phyloP scores from a whole-genome alignment of 352 stramenopile species.

The Pythium guiyangense region DNA sequence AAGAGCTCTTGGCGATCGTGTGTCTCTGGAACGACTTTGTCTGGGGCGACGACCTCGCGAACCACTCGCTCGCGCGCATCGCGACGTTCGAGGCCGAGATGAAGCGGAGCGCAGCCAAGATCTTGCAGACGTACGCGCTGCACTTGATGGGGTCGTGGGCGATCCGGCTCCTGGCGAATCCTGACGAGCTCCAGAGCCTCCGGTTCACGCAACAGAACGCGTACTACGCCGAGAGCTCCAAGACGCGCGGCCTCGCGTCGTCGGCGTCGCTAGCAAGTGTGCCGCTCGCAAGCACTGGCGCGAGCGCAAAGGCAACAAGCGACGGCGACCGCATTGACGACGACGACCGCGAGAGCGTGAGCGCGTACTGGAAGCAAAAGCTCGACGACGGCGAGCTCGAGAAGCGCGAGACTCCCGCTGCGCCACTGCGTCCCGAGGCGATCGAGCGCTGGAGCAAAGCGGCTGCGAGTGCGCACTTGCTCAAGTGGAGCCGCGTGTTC shows the following conservation, averaged over 20 bases:
- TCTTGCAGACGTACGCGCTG: slow-evolving; percentile 48
- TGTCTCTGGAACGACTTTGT: slow-evolving; percentile 80
- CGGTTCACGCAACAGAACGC: slow-evolving; percentile 69
- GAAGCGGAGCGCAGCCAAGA: slow-evolving; percentile 54
- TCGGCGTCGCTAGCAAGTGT: not conserved
- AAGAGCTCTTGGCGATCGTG: slow-evolving; percentile 68
- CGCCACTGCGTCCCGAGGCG: slow-evolving; percentile 14
- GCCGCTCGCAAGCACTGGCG: not conserved
- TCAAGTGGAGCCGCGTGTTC: slow-evolving; percentile 48
- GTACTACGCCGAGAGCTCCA: slow-evolving; percentile 60
- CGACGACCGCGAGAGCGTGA: slow-evolving; percentile 24
- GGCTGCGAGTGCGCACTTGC: slow-evolving; percentile 22
- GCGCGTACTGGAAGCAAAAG: slow-evolving; percentile 43
- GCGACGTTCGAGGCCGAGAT: slow-evolving; percentile 57
- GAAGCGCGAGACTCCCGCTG: too few relatives aligned
- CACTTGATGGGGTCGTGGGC: slow-evolving; percentile 64
- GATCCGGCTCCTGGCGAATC: slow-evolving; percentile 31
- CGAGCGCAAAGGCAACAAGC: not conserved
- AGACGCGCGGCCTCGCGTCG: slow-evolving; percentile 10
- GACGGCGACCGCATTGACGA: not conserved
- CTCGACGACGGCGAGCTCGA: slow-evolving; percentile 4
- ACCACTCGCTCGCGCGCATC: slow-evolving; percentile 39
- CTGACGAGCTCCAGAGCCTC: slow-evolving; percentile 36
- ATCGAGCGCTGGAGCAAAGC: slow-evolving; percentile 33
- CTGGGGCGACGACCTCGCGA: slow-evolving; percentile 53